These are phyloP conservation scores for Discostella stelligeroides DNA, from an alignment of 108 stramenopile genomes.

Conservation along the genomic window DNA sequence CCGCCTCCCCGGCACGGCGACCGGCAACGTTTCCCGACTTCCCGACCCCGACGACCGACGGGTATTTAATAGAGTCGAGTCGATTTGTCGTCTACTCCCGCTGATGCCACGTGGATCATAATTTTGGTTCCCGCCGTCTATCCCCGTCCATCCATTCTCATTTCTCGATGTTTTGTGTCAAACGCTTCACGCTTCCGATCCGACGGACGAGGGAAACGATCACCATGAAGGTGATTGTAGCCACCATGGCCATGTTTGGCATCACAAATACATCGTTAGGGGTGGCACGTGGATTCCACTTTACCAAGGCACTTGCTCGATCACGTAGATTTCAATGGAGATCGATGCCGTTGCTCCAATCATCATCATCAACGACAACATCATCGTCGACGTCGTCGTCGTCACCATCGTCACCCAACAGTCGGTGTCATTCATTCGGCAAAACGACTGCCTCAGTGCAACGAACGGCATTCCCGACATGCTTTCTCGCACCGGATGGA, in stretches of 20 bases:
- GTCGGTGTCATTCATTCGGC: neutral
- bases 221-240: neutral
- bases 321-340: neutral
- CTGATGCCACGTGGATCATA: too few species aligned
- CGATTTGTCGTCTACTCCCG: too few species aligned
- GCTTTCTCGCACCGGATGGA: slow-evolving; percentile 20
- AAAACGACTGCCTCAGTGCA: neutral
- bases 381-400: neutral
- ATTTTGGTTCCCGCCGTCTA: too few species aligned
- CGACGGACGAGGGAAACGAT: too few species aligned
- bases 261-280: slow-evolving; percentile 26
- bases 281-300: slow-evolving; percentile 33
- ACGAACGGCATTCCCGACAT: slow-evolving; percentile 2
- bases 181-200: too few species aligned
- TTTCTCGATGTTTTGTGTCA: too few species aligned
- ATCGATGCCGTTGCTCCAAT: neutral
- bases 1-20: too few species aligned
- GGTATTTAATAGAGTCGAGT: too few species aligned
- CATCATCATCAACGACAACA: neutral
- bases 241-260: slow-evolving; percentile 37
- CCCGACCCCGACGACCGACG: too few species aligned
- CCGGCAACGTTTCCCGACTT: too few species aligned
- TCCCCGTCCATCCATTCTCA: too few species aligned
- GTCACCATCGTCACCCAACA: neutral
- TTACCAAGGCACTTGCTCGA: slow-evolving; percentile 9